Conservation (phyloP, 805 yeast genomes). For the Candida glaebosa region DNA sequence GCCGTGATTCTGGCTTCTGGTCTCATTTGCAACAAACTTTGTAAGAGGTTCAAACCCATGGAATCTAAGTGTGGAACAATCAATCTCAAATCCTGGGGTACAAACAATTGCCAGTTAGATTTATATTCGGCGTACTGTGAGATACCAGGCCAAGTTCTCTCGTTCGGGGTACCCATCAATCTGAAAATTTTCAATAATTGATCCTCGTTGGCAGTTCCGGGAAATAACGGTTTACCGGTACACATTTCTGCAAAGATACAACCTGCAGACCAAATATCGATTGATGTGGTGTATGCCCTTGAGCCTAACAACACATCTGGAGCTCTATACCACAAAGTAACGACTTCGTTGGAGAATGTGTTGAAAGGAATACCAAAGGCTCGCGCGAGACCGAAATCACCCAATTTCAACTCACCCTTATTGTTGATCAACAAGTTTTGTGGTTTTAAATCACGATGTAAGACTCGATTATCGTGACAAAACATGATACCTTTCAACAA, state of each 20-base stretch:
- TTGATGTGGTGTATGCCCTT: conserved; percentile 92
- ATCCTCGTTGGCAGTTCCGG: conserved; percentile 95
- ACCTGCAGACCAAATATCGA: conserved; percentile 98
- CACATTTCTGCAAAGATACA: conserved; percentile 98
- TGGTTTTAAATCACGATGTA: conserved; percentile 88
- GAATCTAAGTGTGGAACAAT: conserved; percentile 68
- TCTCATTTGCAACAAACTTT: conserved; percentile 56
- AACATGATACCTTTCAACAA: conserved; percentile 83
- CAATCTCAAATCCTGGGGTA: conserved; percentile 78
- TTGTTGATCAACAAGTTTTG: conserved; percentile 85
- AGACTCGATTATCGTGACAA: conserved; percentile 81
- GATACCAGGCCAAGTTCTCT: conserved; percentile 96
- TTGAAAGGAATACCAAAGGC: conserved; percentile 98
- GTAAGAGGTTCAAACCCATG: conserved; percentile 64
- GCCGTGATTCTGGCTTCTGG: conserved; percentile 61
- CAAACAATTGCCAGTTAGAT: conserved; percentile 77
- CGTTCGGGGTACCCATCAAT: conserved; percentile 95
- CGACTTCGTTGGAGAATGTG: conserved; percentile 96
- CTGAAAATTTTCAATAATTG: conserved; percentile 89
- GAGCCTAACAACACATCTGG: conserved; percentile 96
- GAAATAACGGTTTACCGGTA: conserved; percentile 94
- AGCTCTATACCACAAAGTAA: conserved; percentile 96
- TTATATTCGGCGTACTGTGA: conserved; percentile 84
- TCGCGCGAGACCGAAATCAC: conserved; percentile 95
- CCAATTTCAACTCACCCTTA: conserved; percentile 90